Percentiles rank a stretch among this genome's conserved stretches.
These are phyloP conservation scores for Tuber magnatum DNA, from an alignment of 495 filamentous ascomycete genomes.

Conservation along the genomic window DNA sequence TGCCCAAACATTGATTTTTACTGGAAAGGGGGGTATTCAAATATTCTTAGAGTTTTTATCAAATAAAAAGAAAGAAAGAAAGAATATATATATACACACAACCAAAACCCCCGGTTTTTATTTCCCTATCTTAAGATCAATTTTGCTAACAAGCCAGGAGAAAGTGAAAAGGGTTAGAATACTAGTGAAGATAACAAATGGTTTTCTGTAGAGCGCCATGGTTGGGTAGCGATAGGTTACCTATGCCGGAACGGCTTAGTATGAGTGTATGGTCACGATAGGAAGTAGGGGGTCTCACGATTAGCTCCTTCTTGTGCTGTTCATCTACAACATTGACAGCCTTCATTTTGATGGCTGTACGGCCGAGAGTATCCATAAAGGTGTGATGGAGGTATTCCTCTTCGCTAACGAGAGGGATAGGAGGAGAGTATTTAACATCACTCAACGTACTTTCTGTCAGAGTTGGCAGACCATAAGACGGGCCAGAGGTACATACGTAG, in stretches of 20 bases:
- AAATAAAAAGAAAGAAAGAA: background rate
- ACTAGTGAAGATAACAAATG: constrained; percentile 71
- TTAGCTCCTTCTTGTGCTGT: constrained; percentile 65
- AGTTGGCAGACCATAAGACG: constrained; percentile 7
- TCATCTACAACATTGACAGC: constrained; percentile 85
- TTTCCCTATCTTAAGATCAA: constrained; percentile 61
- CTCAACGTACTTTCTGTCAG: constrained; percentile 44
- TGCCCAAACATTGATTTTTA: background rate
- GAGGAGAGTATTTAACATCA: constrained; percentile 61
- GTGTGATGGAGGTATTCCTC: constrained; percentile 64
- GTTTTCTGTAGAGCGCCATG: constrained; percentile 72
- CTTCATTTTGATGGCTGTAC: constrained; percentile 71
- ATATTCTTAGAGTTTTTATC: background rate
- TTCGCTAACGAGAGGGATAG: constrained; percentile 51
- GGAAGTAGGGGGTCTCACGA: constrained; percentile 47
- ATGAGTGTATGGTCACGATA: background rate
- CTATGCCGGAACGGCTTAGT: constrained; percentile 27
- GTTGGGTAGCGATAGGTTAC: constrained; percentile 81
- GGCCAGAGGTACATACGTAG: constrained; percentile 58
- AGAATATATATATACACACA: background rate
- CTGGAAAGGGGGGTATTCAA: background rate
- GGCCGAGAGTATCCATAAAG: constrained; percentile 89
- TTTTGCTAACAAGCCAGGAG: constrained; percentile 65
- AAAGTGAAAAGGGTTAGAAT: constrained; percentile 65
- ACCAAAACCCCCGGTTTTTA: constrained; percentile 10